Percentiles rank a stretch among this genome's conserved stretches.
These are phyloP conservation scores for Helenozyma baotianmanensis DNA, from an alignment of 805 yeast genomes.

Conservation along the genomic window DNA sequence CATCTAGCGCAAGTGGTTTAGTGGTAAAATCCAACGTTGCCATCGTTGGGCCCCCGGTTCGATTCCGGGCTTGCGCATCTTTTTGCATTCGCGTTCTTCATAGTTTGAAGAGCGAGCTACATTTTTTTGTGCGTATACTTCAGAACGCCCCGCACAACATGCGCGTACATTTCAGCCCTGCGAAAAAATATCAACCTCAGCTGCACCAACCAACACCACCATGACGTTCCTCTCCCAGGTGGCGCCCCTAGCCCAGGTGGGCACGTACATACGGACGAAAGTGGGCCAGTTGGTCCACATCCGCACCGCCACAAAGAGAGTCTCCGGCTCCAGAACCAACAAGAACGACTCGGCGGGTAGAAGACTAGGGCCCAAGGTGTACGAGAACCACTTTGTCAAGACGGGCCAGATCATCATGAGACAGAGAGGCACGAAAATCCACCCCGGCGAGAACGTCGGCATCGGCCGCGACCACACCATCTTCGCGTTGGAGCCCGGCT, in stretches of 20 bases:
- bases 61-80: slow-evolving; percentile 22
- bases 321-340: slow-evolving; percentile 91
- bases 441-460: slow-evolving; percentile 87
- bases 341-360: slow-evolving; percentile 95
- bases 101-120: no score
- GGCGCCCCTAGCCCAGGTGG: slow-evolving; percentile 9
- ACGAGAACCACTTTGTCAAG: slow-evolving; percentile 71
- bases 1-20: slow-evolving; percentile 19
- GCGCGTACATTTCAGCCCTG: slow-evolving; percentile 3
- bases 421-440: slow-evolving; percentile 92
- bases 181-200: no score
- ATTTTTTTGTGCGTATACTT: no score
- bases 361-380: slow-evolving; percentile 84
- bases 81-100: slow-evolving; percentile 6
- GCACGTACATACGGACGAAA: slow-evolving; percentile 8
- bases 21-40: slow-evolving; percentile 22
- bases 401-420: slow-evolving; percentile 87
- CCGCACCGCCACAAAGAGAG: slow-evolving; percentile 90
- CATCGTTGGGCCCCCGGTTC: slow-evolving; percentile 23
- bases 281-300: slow-evolving; percentile 35
- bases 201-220: slow-evolving; percentile 3
- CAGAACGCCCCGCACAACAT: neutral
- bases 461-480: slow-evolving; percentile 94
- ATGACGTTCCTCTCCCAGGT: slow-evolving; percentile 11
- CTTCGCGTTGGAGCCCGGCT: slow-evolving; percentile 89